A percentile compares a stretch with the other conserved stretches of the same genome.
These are phyloP conservation scores for Pseudogymnoascus sp. DNA, from an alignment of 2,329 filamentous ascomycete species.

Conservation along the genomic window DNA sequence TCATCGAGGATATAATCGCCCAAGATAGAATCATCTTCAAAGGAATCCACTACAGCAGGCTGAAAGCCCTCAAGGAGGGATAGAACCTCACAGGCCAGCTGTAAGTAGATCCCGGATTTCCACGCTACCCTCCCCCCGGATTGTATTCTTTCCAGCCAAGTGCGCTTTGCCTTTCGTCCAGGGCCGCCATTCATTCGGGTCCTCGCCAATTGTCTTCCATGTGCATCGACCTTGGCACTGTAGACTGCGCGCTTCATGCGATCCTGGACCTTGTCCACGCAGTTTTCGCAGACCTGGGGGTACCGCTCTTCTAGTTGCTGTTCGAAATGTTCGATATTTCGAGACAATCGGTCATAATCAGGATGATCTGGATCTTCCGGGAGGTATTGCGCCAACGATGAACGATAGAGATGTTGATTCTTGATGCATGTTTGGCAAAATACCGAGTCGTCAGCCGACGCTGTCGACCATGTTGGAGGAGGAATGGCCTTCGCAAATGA, in stretches of 20 bases:
- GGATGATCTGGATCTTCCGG: slow-evolving; percentile 59
- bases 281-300: slow-evolving; percentile 78
- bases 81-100: slow-evolving; percentile 22
- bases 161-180: slow-evolving; percentile 28
- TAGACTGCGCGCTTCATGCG: slow-evolving; percentile 67
- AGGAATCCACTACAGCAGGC: background rate
- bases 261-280: slow-evolving; percentile 64
- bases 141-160: slow-evolving; percentile 37
- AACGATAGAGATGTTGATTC: slow-evolving; percentile 77
- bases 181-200: slow-evolving; percentile 40
- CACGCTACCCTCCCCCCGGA: slow-evolving; percentile 18
- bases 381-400: slow-evolving; percentile 72
- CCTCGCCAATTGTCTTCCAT: slow-evolving; percentile 52
- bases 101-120: slow-evolving; percentile 21
- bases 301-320: slow-evolving; percentile 71
- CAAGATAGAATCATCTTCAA: slow-evolving; percentile 16
- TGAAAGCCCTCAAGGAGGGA: background rate
- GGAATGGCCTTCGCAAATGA: slow-evolving; percentile 39
- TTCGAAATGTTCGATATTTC: slow-evolving; percentile 60
- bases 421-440: slow-evolving; percentile 75
- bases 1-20: slow-evolving; percentile 16
- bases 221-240: slow-evolving; percentile 44
- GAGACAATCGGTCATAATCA: slow-evolving; percentile 43
- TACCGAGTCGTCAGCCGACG: slow-evolving; percentile 31
- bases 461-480: slow-evolving; percentile 28